A percentile compares a stretch with the other conserved stretches of the same genome.
Evolutionary conservation across 192 early-diverging fungal species (phyloP).

Genomic region (Allomyces macrogynus): DNA sequence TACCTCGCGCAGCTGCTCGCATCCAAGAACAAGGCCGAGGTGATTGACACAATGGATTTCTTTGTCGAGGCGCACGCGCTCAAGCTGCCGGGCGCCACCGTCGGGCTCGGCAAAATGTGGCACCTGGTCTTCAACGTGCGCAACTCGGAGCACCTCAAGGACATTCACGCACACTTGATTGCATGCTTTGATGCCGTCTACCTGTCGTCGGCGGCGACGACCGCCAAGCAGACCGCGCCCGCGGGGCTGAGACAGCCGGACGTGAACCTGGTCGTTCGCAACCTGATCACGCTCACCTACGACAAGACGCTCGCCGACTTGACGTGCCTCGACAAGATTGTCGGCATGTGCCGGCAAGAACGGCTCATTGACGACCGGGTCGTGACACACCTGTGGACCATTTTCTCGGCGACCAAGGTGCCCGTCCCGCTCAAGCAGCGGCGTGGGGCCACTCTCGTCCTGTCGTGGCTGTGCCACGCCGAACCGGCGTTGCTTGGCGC

Average conservation of each 20-base stretch:
- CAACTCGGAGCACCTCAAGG: conserved; percentile 44
- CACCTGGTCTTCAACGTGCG: conserved; percentile 79
- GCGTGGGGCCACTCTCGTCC: neutral
- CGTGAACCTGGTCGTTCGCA: neutral
- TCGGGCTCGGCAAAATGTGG: conserved; percentile 81
- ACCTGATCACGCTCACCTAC: conserved; percentile 48
- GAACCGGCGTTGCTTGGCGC: neutral
- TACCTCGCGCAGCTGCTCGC: conserved; percentile 64
- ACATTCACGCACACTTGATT: conserved; percentile 50
- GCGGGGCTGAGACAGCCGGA: conserved; percentile 4
- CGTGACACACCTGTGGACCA: conserved; percentile 58
- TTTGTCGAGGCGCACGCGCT: conserved; percentile 68
- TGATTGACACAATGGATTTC: conserved; percentile 90
- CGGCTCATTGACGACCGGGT: conserved; percentile 39
- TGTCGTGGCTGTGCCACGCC: neutral
- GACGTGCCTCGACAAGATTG: conserved; percentile 81
- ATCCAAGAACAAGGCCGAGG: conserved; percentile 78
- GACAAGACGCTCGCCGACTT: conserved; percentile 76
- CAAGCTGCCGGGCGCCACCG: conserved; percentile 58
- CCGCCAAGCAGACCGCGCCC: neutral
- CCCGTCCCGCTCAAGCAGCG: neutral
- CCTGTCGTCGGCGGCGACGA: conserved; percentile 21
- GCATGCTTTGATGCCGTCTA: conserved; percentile 63
- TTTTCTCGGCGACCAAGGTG: conserved; percentile 9
- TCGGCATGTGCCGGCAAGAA: conserved; percentile 55